Evolutionary conservation across 495 filamentous ascomycete genomes (phyloP), one percentile per base, ranked within the genome.

Genomic region (Jackrogersella multiformis): DNA sequence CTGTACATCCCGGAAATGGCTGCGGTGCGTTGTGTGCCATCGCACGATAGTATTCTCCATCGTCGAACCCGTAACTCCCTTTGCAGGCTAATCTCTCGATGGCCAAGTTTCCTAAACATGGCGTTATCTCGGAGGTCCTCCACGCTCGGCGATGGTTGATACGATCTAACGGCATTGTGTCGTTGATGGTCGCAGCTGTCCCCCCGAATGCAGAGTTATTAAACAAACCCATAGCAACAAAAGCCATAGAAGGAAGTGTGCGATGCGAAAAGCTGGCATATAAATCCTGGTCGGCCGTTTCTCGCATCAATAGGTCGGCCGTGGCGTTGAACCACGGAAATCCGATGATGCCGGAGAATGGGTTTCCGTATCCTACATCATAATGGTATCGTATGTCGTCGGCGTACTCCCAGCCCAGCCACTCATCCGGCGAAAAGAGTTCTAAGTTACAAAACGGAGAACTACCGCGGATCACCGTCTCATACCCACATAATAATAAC

Each of bases 231-330:
- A 46, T 26, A 3, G 42, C 20, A 12, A 46, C 42, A n/a, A 46
- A 46, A 4, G 42, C 42, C 42, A 26, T 26, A 6, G 42, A 46
- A 4, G 42, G 42, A 15, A 46, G 42, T 10, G 42, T 46, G 9
- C 42, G 42, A 7, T 46, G 42, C 42, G 42, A 46, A 26, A 46
- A 46, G 18, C 42, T 46, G 10, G 26, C 42, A 2, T 46, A 46
- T 12, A 46, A 15, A 24, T 46, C 42, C 42, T 46, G 9, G 20
- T 26, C 21, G 4, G 42, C 12, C 5, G 21, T 24, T 15, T 46
- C 42, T 20, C 42, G 42, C 42, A 46, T 46, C 42, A 46, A 6
- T 0, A 46, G 42, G 1, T 28, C 23, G 42, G 42, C 42, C 0
- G 42, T 26, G 21, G 42, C 42, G 21, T 46, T 26, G 4, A 46